phyloP scores from a whole-genome alignment of 2,329 filamentous ascomycete species.

The Fusarium subtropicale region DNA sequence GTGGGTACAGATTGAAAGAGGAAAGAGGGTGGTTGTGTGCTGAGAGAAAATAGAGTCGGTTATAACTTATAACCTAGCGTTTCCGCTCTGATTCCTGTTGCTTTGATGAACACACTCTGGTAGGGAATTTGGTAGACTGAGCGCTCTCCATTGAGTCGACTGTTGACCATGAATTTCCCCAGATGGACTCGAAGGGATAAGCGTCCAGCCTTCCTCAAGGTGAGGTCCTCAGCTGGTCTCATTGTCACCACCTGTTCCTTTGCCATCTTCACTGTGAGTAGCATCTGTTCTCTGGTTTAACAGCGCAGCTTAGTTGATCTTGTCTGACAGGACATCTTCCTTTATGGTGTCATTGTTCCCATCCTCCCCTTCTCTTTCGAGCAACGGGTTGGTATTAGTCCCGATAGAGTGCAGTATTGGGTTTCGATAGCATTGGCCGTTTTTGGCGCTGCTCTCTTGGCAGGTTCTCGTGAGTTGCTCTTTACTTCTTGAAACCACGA shows the following conservation, averaged over 20 bases:
- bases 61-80: constrained; percentile 7
- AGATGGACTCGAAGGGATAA: constrained; percentile 35
- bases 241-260: constrained; percentile 51
- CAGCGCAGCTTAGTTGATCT: neutral
- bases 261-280: constrained; percentile 52
- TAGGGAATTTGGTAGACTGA: neutral
- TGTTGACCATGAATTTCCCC: constrained; percentile 33
- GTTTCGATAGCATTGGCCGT: constrained; percentile 53
- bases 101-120: neutral
- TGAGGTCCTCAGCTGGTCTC: constrained; percentile 50
- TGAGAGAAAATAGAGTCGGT: constrained; percentile 1
- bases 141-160: neutral
- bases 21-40: constrained; percentile 5
- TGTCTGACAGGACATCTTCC: constrained; percentile 50
- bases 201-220: constrained; percentile 46
- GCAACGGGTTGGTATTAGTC: constrained; percentile 43
- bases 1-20: constrained; percentile 29
- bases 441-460: constrained; percentile 49
- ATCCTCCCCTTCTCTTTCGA: constrained; percentile 50
- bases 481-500: neutral
- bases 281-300: neutral
- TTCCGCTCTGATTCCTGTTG: constrained; percentile 1
- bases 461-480: constrained; percentile 48
- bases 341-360: constrained; percentile 52
- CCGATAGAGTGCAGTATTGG: constrained; percentile 51